A percentile compares a stretch with the other conserved stretches of the same genome.
Evolutionary conservation across 169 alveolate genomes (phyloP).

Genomic region (Toxoplasma gondii): DNA sequence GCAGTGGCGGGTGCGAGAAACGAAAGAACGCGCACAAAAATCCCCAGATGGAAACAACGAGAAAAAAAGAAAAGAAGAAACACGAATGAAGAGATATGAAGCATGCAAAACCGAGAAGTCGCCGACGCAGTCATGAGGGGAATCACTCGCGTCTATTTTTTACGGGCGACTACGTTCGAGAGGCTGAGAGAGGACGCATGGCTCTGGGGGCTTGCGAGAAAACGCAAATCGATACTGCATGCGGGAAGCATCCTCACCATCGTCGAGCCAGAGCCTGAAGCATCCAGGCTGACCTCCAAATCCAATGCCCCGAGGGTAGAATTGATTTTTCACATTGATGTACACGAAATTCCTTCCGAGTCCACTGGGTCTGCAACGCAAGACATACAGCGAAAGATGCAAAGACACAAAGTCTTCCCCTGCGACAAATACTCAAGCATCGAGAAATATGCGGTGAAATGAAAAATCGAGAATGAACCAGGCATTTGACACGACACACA

Average conservation of each 20-base stretch:
- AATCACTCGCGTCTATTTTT: no score
- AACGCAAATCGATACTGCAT: neutral
- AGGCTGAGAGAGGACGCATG: neutral
- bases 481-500: no score
- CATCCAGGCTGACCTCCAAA: constrained; percentile 72
- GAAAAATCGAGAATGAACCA: no score
- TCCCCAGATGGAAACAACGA: neutral
- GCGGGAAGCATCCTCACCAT: constrained; percentile 37
- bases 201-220: neutral
- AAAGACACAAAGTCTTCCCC: neutral
- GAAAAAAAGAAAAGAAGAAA: neutral
- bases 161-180: no score
- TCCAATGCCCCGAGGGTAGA: constrained; percentile 68
- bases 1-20: neutral
- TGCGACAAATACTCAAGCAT: no score
- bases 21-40: neutral
- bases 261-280: constrained; percentile 69
- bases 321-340: constrained; percentile 60
- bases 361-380: constrained; percentile 62
- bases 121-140: no score
- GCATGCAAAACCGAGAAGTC: no score
- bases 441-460: no score
- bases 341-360: constrained; percentile 66
- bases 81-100: neutral
- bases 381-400: neutral